Evolutionary conservation across 2,329 filamentous ascomycete species (phyloP), one percentile per base, ranked within the genome.

Genomic region (Lojkania enalia): DNA sequence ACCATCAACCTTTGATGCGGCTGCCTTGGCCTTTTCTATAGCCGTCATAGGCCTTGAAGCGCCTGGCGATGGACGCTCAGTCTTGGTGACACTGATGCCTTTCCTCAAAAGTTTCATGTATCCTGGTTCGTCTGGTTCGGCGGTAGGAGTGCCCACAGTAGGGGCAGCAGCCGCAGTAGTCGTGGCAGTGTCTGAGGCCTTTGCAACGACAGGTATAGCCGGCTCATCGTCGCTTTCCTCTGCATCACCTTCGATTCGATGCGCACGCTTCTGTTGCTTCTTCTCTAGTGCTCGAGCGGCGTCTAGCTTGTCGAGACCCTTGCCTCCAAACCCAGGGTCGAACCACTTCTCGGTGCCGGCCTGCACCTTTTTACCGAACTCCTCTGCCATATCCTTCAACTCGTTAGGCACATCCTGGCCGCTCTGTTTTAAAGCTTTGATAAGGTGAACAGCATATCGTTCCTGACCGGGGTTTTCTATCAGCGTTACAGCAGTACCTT

Each of bases 401-500:
- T 77, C 73, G 53, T 89, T 86, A 0, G 94, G 91, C 0, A 97
- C 80, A 7, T 85, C 79, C 66, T 95, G 88, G 3, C 86, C 89
- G 67, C 90, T 96, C 70, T 96, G 89, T 67, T 88, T 89, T n/a
- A 96, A 75, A 5, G 94, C 94, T 70, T 95, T 95, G 46, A 86
- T 85, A 49, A 96, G 89, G 56, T 95, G 90, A 9, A 88, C 81
- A 2, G 94, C 87, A 63, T 88, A 96, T 52, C 89, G 89, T 64
- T 95, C 91, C 68, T 99, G 91, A 35, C 95, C 88, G 31, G 89
- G 86, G 0, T 90, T 95, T 0, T 91, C 96, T 46, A 99, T 77
- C 64, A 97, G 96, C 0, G 94, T 99, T 39, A 99, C 88, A 0
- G 94, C 94, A 29, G 90, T 95, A 52, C 94, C 94, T 16, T 84